Percentiles rank a stretch among this genome's conserved stretches.
These are phyloP conservation scores for Aegilops bicornis DNA, from an alignment of 176 grass and related monocot species.

Conservation along the genomic window DNA sequence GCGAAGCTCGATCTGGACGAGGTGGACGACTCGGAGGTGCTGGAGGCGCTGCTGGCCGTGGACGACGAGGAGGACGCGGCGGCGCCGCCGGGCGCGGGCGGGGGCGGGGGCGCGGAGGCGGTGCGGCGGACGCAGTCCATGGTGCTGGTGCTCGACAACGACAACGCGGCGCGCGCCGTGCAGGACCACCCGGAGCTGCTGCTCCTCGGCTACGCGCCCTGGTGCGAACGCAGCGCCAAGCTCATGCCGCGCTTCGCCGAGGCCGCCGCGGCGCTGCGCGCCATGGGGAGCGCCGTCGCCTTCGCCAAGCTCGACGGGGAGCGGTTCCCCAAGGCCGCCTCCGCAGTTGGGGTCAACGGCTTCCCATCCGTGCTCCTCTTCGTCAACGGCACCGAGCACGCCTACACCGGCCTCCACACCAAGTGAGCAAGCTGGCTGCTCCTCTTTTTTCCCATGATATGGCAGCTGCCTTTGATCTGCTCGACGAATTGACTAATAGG, in stretches of 20 bases:
- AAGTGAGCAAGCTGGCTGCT: constrained; percentile 39
- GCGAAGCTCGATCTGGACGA: constrained; percentile 51
- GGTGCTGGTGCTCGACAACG: constrained; percentile 84
- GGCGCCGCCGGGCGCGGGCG: not conserved
- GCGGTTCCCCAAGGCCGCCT: constrained; percentile 74
- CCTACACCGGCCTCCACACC: constrained; percentile 79
- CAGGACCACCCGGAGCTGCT: constrained; percentile 64
- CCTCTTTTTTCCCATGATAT: not conserved
- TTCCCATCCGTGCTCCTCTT: constrained; percentile 90
- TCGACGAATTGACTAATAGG: constrained; percentile 23
- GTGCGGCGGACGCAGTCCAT: constrained; percentile 78
- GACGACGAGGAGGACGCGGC: constrained; percentile 65
- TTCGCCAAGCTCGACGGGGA: constrained; percentile 94
- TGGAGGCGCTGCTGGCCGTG: constrained; percentile 76
- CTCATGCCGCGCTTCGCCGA: constrained; percentile 95
- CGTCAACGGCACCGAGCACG: constrained; percentile 64
- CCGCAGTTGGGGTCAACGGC: constrained; percentile 66
- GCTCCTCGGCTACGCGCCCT: constrained; percentile 86
- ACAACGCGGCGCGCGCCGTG: constrained; percentile 66
- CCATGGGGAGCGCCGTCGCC: constrained; percentile 67
- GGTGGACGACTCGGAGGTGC: constrained; percentile 56
- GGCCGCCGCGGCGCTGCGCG: constrained; percentile 72
- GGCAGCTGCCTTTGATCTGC: not conserved
- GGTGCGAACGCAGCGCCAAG: constrained; percentile 84
- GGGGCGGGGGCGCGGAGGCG: constrained; percentile 41